These are phyloP conservation scores for Backusella psychrophila DNA, from an alignment of 192 early-diverging fungal species.

Conservation along the genomic window DNA sequence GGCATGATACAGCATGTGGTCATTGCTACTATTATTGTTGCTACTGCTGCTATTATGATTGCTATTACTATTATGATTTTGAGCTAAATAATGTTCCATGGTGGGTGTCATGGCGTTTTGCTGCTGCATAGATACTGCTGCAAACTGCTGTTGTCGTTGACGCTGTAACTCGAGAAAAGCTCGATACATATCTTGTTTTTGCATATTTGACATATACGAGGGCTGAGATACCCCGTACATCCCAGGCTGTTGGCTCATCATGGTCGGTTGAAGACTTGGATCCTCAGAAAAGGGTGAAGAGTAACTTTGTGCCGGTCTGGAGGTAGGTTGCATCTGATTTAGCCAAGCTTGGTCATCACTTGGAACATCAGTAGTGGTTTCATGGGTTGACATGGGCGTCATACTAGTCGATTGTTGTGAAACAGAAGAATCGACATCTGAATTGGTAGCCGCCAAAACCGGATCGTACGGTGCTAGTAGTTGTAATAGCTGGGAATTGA, in stretches of 20 bases:
- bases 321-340: background rate
- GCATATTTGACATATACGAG: background rate
- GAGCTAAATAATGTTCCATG: background rate
- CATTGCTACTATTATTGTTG: background rate
- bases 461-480: background rate
- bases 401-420: background rate
- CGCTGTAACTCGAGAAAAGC: background rate
- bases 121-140: background rate
- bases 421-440: background rate
- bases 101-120: background rate
- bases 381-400: background rate
- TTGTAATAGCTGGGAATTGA: slow-evolving; percentile 9
- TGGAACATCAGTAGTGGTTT: background rate
- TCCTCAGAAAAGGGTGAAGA: background rate
- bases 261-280: background rate
- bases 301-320: background rate
- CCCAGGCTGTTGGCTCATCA: background rate
- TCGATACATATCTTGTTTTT: background rate
- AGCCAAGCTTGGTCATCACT: background rate
- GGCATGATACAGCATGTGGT: background rate
- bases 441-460: background rate
- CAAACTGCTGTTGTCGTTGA: background rate
- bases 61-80: background rate
- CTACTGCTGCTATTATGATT: background rate
- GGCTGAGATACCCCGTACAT: background rate